A percentile compares a stretch with the other conserved stretches of the same genome.
Evolutionary conservation across 1,139 yeast species (phyloP).

Genomic region (Taiozyma onychis): DNA sequence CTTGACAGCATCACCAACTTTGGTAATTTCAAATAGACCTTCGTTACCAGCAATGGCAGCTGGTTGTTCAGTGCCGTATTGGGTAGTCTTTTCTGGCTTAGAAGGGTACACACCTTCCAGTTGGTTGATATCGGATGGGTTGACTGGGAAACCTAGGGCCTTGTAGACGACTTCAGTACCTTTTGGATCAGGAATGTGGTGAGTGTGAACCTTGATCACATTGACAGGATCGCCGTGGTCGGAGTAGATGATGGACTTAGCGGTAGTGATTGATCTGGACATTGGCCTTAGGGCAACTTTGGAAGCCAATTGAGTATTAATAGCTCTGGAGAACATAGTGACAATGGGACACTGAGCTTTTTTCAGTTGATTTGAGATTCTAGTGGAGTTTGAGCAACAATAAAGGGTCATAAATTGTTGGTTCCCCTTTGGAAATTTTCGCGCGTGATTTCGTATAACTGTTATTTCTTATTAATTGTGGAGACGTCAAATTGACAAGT

Average conservation of each 20-base stretch:
- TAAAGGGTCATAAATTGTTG: neutral
- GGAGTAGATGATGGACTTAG: conserved; percentile 54
- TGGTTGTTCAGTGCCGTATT: conserved; percentile 52
- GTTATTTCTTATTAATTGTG: neutral
- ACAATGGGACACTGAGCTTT: neutral
- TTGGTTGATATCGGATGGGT: conserved; percentile 90
- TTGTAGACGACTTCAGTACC: conserved; percentile 32
- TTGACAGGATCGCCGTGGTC: conserved; percentile 57
- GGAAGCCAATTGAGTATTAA: neutral
- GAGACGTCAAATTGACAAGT: neutral
- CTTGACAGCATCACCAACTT: conserved; percentile 49
- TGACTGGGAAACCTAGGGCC: conserved; percentile 78
- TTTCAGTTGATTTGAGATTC: neutral
- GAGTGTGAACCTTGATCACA: conserved; percentile 47
- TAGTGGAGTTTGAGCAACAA: neutral
- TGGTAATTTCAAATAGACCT: conserved; percentile 80
- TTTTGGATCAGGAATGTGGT: conserved; percentile 42
- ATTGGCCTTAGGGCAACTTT: neutral
- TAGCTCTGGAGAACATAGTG: neutral
- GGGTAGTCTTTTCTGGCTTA: conserved; percentile 55
- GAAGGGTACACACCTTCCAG: conserved; percentile 92
- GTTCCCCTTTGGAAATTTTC: neutral
- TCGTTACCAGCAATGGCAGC: conserved; percentile 88
- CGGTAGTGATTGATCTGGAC: conserved; percentile 27
- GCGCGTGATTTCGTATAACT: neutral